phyloP scores from a whole-genome alignment of 331 rosid species.

The Saraca asoca region DNA sequence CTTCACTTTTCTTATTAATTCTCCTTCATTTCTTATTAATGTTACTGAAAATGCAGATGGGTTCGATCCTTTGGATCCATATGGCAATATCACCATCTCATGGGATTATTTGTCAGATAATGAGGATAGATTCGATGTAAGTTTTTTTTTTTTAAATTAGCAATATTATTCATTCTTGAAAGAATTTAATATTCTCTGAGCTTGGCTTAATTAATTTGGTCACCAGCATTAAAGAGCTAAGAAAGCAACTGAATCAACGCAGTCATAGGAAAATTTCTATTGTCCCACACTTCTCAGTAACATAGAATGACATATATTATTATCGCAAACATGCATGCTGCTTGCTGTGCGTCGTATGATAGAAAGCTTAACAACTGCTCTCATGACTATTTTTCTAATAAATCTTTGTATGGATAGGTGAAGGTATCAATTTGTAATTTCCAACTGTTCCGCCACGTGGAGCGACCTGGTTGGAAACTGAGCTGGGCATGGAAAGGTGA shows the following conservation, averaged over 20 bases:
- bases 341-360: not conserved
- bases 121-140: slow-evolving; percentile 44
- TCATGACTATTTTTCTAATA: too few relatives aligned
- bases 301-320: not conserved
- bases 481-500: slow-evolving; percentile 68
- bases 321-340: not conserved
- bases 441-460: slow-evolving; percentile 69
- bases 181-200: not conserved
- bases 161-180: not conserved
- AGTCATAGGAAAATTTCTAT: too few relatives aligned
- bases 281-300: too few relatives aligned
- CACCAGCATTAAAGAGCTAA: not conserved
- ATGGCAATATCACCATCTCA: slow-evolving; percentile 55
- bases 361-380: too few relatives aligned
- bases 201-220: not conserved
- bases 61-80: slow-evolving; percentile 69
- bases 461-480: slow-evolving; percentile 70
- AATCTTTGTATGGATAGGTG: slow-evolving; percentile 45
- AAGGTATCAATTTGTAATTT: slow-evolving; percentile 58
- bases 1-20: not conserved
- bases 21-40: not conserved
- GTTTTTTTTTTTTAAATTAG: slow-evolving; percentile 4
- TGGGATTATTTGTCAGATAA: slow-evolving; percentile 62
- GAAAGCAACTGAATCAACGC: slow-evolving; percentile 6
- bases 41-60: slow-evolving; percentile 58